These are phyloP conservation scores for Lasiodiplodia gonubiensis DNA, from an alignment of 2,329 filamentous ascomycete species.

Conservation along the genomic window DNA sequence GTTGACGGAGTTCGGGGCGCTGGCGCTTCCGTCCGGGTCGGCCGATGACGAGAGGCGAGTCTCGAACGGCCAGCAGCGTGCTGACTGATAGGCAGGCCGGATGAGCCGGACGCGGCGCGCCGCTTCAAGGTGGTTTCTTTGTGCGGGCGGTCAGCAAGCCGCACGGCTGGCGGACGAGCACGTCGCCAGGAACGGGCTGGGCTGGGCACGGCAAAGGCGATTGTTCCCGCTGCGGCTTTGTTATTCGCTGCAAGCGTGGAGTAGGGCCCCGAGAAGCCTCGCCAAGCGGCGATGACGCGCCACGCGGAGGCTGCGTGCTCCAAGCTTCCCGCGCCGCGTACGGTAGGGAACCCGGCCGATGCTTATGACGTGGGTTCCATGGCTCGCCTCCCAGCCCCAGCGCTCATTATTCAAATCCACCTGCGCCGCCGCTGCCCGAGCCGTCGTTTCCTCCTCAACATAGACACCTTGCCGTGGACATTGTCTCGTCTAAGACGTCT, in stretches of 20 bases:
- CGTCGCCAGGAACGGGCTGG: conserved; percentile 1
- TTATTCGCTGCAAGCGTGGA: conserved; percentile 2
- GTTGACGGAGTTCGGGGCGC: conserved; percentile 6
- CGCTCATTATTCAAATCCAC: conserved; percentile 15
- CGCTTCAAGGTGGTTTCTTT: not conserved
- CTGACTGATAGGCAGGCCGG: conserved; percentile 5
- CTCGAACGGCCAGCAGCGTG: conserved; percentile 1
- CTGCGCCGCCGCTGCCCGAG: conserved; percentile 10
- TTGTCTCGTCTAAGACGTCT: conserved; percentile 30
- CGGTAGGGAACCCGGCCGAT: not conserved
- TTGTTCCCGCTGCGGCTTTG: not conserved
- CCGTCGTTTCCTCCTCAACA: not conserved
- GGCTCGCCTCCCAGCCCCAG: not conserved
- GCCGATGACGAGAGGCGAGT: conserved; percentile 4
- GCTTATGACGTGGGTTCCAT: conserved; percentile 16
- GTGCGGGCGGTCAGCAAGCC: not conserved
- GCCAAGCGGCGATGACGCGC: conserved; percentile 17
- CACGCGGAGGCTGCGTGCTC: conserved; percentile 19
- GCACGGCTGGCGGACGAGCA: not conserved
- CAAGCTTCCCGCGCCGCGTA: conserved; percentile 15
- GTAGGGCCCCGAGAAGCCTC: conserved; percentile 16
- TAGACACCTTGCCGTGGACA: conserved; percentile 11
- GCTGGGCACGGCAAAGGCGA: not conserved
- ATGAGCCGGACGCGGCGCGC: conserved; percentile 12
- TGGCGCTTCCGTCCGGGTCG: conserved; percentile 4